Base-by-base conservation (phyloP, 495 filamentous ascomycete species). In the Daldinia caldariorum region DNA sequence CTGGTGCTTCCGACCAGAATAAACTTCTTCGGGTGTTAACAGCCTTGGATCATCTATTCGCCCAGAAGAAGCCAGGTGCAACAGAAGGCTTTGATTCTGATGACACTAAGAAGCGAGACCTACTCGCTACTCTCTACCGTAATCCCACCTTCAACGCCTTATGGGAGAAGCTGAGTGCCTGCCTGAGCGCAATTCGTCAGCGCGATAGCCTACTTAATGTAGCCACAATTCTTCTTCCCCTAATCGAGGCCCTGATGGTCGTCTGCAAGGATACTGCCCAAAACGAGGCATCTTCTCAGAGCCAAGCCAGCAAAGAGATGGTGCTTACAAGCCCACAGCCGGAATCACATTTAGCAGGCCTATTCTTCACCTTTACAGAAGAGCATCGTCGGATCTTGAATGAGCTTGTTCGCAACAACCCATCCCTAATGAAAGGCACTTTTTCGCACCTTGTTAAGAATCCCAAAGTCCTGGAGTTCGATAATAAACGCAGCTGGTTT, bases 401-500 rank as follows among this genome's bases (percentile, higher is more conserved):
- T 76, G 96, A 98, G 74, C 90, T 99, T 63, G 96, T 99, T 66
- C 91, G 95, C 38, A 91, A 96, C 69, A 98, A 95, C 67, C 95
- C 95, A 34, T 94, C 97, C 73, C 87, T 99, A 67, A 99, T 99
- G 95, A 97, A 94, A 68, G 95, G 94, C 45, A 96, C 94, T 13
- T 97, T 99, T 80, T 94, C 94, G 7, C 83, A 97, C 39, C 83
- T 99, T 31, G 94, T 97, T 68, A 97, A 97, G 83, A 99, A 99
- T 74, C 96, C 95, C 50, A 98, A 97, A 86, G 95, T 99, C 13
- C 81, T 99, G 51, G 95, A 99, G 72, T 99, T 99, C 74, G 95
- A 99, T 78, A 99, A 98, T 82, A 99, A 99, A 85, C 94, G 96
- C 72, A 97, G 96, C 78, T 99, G 95, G 86, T 99, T 99, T 83